Percentiles rank a stretch among this genome's conserved stretches.
Evolutionary conservation across 2,329 filamentous ascomycete species (phyloP).

Genomic region (Didymella keratinophila): DNA sequence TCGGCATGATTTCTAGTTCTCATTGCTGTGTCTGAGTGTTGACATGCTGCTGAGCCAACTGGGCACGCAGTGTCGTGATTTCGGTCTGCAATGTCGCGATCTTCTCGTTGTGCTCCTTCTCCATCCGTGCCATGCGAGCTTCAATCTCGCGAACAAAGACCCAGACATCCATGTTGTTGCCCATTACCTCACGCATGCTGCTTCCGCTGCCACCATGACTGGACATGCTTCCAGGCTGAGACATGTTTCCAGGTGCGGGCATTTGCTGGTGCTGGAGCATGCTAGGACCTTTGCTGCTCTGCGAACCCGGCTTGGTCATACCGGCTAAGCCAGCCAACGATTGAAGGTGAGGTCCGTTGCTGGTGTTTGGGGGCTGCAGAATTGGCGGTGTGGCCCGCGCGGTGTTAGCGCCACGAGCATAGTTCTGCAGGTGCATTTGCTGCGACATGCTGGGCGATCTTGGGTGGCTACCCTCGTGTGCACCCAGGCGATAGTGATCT

Average conservation of each 20-base stretch:
- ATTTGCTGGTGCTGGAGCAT: conserved; percentile 53
- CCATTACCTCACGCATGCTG: conserved; percentile 73
- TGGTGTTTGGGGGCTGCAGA: conserved; percentile 52
- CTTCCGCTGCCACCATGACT: conserved; percentile 66
- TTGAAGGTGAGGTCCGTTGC: conserved; percentile 53
- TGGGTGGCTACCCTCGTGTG: conserved; percentile 55
- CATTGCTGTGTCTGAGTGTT: conserved; percentile 32
- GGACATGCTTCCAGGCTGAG: conserved; percentile 50
- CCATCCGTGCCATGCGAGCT: conserved; percentile 56
- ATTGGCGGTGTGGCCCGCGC: conserved; percentile 65
- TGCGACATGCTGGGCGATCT: conserved; percentile 72
- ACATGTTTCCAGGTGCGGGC: conserved; percentile 41
- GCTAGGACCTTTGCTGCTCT: conserved; percentile 47
- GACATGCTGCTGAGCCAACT: conserved; percentile 48
- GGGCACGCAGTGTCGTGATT: conserved; percentile 50
- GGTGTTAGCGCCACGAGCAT: conserved; percentile 61
- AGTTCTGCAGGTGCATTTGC: conserved; percentile 71
- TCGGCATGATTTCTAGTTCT: not conserved
- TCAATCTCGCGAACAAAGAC: conserved; percentile 76
- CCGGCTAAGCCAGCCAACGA: conserved; percentile 53
- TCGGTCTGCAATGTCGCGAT: conserved; percentile 56
- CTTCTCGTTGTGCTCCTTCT: conserved; percentile 57
- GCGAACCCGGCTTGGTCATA: conserved; percentile 43
- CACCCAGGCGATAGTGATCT: conserved; percentile 63
- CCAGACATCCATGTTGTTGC: conserved; percentile 67